Conservation (phyloP, 768 basidiomycete genomes). For the Kwoniella dejecticola region DNA sequence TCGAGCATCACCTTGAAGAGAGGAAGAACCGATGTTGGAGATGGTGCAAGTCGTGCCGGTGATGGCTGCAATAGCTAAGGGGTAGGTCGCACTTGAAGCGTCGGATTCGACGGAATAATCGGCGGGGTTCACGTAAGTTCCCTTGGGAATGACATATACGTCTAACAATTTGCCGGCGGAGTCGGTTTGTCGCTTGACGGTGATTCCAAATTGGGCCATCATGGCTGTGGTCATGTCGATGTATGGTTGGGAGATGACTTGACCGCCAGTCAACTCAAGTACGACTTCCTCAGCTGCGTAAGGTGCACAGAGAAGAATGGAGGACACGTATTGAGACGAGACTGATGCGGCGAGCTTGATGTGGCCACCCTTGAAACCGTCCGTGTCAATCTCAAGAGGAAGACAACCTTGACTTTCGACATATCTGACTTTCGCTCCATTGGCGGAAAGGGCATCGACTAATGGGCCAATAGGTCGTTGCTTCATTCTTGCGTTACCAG, state of each 20-base stretch:
- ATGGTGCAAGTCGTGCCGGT: constrained; percentile 97
- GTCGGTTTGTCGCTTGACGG: constrained; percentile 69
- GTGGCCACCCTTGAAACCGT: constrained; percentile 76
- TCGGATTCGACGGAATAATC: constrained; percentile 87
- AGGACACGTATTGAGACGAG: constrained; percentile 97
- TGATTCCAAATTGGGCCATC: constrained; percentile 89
- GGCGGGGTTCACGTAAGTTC: constrained; percentile 72
- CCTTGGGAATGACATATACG: constrained; percentile 81
- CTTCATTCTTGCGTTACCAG: constrained; percentile 98
- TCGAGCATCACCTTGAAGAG: constrained; percentile 94
- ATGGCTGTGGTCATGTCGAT: constrained; percentile 99
- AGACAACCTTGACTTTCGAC: constrained; percentile 80
- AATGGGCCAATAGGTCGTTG: constrained; percentile 95
- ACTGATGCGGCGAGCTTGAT: constrained; percentile 91
- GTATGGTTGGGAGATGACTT: constrained; percentile 97
- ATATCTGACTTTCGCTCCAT: constrained; percentile 76
- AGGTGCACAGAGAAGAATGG: constrained; percentile 92
- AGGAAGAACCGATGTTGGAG: constrained; percentile 81
- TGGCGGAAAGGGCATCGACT: constrained; percentile 80
- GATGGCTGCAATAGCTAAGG: constrained; percentile 93
- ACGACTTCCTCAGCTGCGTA: constrained; percentile 82
- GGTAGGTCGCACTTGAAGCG: constrained; percentile 94
- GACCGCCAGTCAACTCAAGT: constrained; percentile 86
- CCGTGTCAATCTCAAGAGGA: constrained; percentile 67
- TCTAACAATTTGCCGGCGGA: constrained; percentile 68